phyloP scores from a whole-genome alignment of 202 grass and related monocot species.

The Carex arenaria region DNA sequence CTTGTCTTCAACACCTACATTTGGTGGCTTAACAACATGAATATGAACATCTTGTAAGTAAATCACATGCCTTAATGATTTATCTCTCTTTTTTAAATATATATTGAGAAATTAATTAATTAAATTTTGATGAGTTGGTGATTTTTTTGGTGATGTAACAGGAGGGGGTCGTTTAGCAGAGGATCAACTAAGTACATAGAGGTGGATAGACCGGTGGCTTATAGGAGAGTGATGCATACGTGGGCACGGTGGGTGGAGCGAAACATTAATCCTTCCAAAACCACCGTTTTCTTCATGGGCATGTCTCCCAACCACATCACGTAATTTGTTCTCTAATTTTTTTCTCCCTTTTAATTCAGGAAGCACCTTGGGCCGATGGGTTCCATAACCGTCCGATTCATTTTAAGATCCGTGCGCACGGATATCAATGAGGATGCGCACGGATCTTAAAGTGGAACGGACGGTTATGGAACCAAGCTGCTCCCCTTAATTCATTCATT shows the following conservation, averaged over 20 bases:
- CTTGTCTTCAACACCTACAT: conserved; percentile 97
- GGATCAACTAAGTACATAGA: conserved; percentile 65
- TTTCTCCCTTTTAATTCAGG: neutral
- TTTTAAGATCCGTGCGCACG: too few species aligned
- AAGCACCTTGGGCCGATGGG: too few species aligned
- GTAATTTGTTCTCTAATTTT: conserved; percentile 25
- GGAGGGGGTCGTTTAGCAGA: conserved; percentile 62
- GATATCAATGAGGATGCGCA: too few species aligned
- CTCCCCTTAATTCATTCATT: neutral
- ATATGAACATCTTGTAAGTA: conserved; percentile 89
- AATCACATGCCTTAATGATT: neutral
- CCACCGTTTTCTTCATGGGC: conserved; percentile 93
- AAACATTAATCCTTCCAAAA: conserved; percentile 73
- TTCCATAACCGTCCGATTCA: too few species aligned
- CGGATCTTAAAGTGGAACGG: too few species aligned
- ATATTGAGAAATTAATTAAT: neutral
- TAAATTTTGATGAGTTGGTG: neutral
- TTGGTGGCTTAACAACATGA: conserved; percentile 91
- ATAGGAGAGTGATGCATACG: conserved; percentile 71
- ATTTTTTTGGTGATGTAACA: conserved; percentile 14
- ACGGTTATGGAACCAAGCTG: too few species aligned
- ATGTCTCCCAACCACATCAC: conserved; percentile 90
- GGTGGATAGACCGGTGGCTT: conserved; percentile 76
- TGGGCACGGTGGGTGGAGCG: conserved; percentile 87
- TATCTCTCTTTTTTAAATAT: neutral